Percentiles rank a stretch among this genome's conserved stretches.
Evolutionary conservation across 2,329 filamentous ascomycete species (phyloP).

Genomic region (Coniochaeta ligniaria): DNA sequence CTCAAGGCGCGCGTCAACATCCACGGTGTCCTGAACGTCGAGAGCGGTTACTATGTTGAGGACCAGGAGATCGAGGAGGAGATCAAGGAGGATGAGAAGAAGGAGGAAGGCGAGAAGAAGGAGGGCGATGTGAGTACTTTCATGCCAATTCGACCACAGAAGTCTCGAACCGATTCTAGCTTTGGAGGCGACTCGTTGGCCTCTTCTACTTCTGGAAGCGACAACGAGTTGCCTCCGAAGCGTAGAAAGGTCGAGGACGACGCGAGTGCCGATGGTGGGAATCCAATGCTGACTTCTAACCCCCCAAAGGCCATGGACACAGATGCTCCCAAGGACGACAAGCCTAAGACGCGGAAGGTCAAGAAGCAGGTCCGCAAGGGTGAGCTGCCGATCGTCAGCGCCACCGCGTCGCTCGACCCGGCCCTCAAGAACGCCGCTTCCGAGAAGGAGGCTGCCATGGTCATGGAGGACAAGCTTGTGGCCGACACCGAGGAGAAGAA

Average conservation of each 20-base stretch:
- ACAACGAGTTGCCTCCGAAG: neutral
- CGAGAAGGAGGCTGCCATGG: constrained; percentile 86
- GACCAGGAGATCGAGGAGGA: constrained; percentile 89
- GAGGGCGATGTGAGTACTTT: constrained; percentile 64
- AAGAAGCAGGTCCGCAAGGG: constrained; percentile 99
- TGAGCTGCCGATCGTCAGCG: constrained; percentile 79
- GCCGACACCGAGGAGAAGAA: constrained; percentile 99
- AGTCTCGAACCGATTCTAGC: neutral
- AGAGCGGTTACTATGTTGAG: constrained; percentile 96
- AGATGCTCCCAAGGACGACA: constrained; percentile 53
- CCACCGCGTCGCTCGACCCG: constrained; percentile 72
- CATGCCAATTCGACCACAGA: constrained; percentile 1
- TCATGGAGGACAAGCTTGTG: constrained; percentile 97
- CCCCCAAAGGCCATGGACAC: constrained; percentile 72
- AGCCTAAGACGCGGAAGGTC: constrained; percentile 83
- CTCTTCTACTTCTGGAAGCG: neutral
- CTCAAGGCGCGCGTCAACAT: constrained; percentile 95
- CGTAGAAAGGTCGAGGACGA: constrained; percentile 2
- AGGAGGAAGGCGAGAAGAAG: constrained; percentile 44
- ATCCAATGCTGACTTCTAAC: constrained; percentile 12
- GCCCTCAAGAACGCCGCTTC: constrained; percentile 56
- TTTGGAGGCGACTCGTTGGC: neutral
- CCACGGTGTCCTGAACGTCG: constrained; percentile 91
- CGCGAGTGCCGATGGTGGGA: constrained; percentile 1
- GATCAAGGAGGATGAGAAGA: constrained; percentile 30